Base-by-base conservation (phyloP, 1,284 basidiomycete species). In the Kalmanozyma brasiliensis region DNA sequence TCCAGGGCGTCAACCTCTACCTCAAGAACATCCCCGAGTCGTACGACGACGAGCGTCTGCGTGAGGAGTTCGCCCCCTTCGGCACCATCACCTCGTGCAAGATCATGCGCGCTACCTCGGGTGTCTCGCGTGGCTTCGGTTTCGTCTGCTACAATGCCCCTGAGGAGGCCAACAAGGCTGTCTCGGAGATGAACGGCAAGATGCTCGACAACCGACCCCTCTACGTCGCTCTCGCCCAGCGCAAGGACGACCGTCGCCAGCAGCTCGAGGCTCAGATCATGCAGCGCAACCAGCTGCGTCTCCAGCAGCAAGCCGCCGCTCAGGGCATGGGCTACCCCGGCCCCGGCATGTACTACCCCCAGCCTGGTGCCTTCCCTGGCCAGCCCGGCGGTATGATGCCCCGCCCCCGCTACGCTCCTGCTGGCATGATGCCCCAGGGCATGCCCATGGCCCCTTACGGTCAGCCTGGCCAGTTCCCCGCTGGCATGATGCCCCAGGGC, bases 111-210 rank as follows among this genome's bases (percentile, higher is more conserved):
- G 94, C 76, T 93, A 92, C 85, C 30, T 78, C 77, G 9, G 89
- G 87, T 64, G 88, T 86, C 45, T 93, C 92, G 42, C 93, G 94
- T 83, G 96, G 96, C 79, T 99, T 99, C 82, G 96, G 96, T 77
- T 99, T 99, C 83, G 96, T 99, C 74, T 99, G 96, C 86, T 99
- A 94, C 87, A 93, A 93, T 40, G 91, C 93, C 60, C 94, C 96
- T 51, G 96, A 99, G 78, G 96, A 99, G 86, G 95, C 96, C 45
- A 98, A 94, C 83, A 98, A 98, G 87, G 96, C 96, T 64, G 94
- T 98, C 71, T 92, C 93, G 53, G 96, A 99, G 86, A 97, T 99
- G 94, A 98, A 98, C 88, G 97, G 97, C 88, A 98, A 98, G 87
- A 98, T 98, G 91, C 93, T 98, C 82, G 94, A 95, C 74, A 89